Evolutionary conservation across 176 grass and related monocot species (phyloP).

Genomic region (Hyparrhenia diplandra): DNA sequence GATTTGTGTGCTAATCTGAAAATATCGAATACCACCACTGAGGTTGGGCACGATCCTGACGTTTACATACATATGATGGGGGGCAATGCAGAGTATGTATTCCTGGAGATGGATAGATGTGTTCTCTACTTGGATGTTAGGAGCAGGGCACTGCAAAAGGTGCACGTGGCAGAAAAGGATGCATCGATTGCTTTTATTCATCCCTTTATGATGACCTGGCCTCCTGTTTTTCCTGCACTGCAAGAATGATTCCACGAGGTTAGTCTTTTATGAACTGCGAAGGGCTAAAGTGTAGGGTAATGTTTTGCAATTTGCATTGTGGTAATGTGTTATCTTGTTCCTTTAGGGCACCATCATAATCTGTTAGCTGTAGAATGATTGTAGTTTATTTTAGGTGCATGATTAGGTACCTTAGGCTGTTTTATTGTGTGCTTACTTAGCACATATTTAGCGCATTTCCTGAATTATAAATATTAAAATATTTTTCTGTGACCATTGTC

Average conservation of each 20-base stretch:
- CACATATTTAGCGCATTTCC: background rate
- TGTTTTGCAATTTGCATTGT: background rate
- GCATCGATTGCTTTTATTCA: background rate
- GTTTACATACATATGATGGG: background rate
- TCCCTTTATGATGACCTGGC: slow-evolving; percentile 10
- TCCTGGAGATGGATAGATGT: background rate
- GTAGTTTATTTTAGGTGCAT: background rate
- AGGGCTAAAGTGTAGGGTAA: too few species aligned
- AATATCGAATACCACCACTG: background rate
- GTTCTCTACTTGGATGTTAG: slow-evolving; percentile 10
- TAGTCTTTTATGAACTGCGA: background rate
- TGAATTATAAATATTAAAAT: background rate
- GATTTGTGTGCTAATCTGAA: background rate
- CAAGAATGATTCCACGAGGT: background rate
- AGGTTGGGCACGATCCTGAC: background rate
- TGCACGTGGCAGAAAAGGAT: background rate
- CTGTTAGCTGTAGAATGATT: background rate
- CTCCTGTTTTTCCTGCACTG: slow-evolving; percentile 6
- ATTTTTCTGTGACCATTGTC: background rate
- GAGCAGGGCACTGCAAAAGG: background rate
- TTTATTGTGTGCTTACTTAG: background rate
- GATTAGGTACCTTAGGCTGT: background rate
- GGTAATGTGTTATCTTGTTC: background rate
- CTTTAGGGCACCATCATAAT: background rate
- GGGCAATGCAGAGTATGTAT: background rate